These are phyloP conservation scores for Glycine tomentella DNA, from an alignment of 306 rosid genomes.

Conservation along the genomic window DNA sequence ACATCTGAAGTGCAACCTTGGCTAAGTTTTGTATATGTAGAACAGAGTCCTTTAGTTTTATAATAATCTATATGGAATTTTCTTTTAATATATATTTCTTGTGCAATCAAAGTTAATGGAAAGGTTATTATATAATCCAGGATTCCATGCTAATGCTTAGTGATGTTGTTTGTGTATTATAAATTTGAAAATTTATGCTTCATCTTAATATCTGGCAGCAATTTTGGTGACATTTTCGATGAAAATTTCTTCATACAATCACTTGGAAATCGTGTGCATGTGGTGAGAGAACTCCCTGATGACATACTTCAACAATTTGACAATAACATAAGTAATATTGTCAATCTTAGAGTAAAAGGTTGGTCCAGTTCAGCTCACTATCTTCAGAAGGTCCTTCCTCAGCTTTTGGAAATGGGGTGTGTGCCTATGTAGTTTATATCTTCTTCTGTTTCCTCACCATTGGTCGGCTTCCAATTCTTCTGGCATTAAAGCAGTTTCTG, in stretches of 20 bases:
- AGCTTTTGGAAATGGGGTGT: conserved; percentile 77
- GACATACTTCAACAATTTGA: conserved; percentile 78
- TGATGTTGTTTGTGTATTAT: conserved; percentile 18
- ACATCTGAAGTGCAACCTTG: conserved; percentile 27
- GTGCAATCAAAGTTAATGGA: conserved; percentile 11
- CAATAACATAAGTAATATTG: conserved; percentile 90
- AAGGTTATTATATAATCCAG: conserved; percentile 13
- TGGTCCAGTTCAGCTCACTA: conserved; percentile 93
- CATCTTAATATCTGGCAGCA: conserved; percentile 64
- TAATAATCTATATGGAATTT: not conserved
- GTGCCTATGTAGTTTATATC: conserved; percentile 42
- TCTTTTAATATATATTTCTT: conserved; percentile 22
- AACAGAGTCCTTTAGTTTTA: conserved; percentile 23
- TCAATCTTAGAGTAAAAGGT: conserved; percentile 92
- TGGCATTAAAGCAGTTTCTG: conserved; percentile 27
- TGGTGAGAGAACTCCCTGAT: conserved; percentile 80
- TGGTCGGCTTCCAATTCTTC: conserved; percentile 38
- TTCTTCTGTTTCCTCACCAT: conserved; percentile 36
- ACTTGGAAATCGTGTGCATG: conserved; percentile 70
- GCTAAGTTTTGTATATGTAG: conserved; percentile 27
- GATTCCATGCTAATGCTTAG: not conserved
- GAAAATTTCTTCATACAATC: conserved; percentile 84
- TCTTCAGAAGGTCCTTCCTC: conserved; percentile 94
- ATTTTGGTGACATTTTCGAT: conserved; percentile 86
- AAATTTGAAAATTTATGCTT: conserved; percentile 38